phyloP scores from a whole-genome alignment of 768 basidiomycete species.

The Leccinellum rugosiceps region DNA sequence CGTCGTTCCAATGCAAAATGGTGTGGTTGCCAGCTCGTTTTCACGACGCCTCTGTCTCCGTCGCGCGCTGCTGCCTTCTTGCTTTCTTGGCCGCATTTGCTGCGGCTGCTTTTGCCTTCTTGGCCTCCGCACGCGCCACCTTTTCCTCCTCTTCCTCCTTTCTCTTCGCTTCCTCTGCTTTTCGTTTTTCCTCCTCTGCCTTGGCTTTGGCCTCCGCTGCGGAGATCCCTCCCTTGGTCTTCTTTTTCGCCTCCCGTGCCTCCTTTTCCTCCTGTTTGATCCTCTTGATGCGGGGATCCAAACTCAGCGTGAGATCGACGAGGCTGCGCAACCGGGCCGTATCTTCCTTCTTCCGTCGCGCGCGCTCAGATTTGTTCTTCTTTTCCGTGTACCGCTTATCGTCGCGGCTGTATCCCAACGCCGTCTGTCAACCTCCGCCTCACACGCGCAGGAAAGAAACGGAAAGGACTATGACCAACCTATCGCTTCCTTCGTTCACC shows the following conservation, averaged over 20 bases:
- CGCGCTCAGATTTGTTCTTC: slow-evolving; percentile 98
- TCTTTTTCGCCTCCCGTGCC: slow-evolving; percentile 89
- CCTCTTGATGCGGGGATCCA: slow-evolving; percentile 94
- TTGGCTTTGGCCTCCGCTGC: slow-evolving; percentile 49
- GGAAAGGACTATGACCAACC: slow-evolving; percentile 43
- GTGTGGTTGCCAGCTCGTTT: neutral
- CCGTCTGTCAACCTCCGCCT: slow-evolving; percentile 10
- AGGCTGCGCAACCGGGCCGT: slow-evolving; percentile 82
- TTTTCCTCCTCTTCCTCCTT: slow-evolving; percentile 85
- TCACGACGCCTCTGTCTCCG: slow-evolving; percentile 34
- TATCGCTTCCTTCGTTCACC: slow-evolving; percentile 95
- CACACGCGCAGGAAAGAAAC: neutral
- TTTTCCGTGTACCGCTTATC: slow-evolving; percentile 99
- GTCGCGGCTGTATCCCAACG: slow-evolving; percentile 64
- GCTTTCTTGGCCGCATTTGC: slow-evolving; percentile 93
- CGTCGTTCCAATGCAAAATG: neutral
- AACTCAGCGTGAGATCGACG: slow-evolving; percentile 78
- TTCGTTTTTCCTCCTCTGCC: slow-evolving; percentile 55
- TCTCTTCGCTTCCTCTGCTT: slow-evolving; percentile 67
- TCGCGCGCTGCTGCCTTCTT: slow-evolving; percentile 57
- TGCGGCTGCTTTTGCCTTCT: slow-evolving; percentile 81
- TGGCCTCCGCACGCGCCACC: slow-evolving; percentile 67
- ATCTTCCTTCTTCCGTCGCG: slow-evolving; percentile 96
- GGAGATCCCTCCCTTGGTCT: slow-evolving; percentile 40
- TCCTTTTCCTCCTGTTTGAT: slow-evolving; percentile 97